Evolutionary conservation across 305 asterid genomes (phyloP).

Genomic region (Solanum hybrid): DNA sequence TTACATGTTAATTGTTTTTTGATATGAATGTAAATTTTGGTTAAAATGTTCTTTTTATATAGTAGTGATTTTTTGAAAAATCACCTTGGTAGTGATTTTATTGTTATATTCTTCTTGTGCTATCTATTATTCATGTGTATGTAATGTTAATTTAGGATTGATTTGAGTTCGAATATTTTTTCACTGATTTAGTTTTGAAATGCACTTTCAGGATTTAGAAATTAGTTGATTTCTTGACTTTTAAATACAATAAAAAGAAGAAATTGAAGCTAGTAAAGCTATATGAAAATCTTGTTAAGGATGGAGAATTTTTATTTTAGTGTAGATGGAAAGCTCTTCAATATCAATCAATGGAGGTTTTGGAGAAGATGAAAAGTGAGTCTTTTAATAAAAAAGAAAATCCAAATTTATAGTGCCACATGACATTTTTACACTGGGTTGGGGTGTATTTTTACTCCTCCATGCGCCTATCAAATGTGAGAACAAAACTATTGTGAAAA

Average conservation of each 20-base stretch:
- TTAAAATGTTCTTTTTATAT: background rate
- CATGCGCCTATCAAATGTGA: background rate
- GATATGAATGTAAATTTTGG: background rate
- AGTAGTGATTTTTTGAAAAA: too few relatives aligned
- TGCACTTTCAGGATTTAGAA: background rate
- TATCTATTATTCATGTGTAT: background rate
- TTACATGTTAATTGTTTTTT: background rate
- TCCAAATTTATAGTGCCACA: background rate
- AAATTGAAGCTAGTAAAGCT: background rate
- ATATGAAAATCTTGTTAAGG: background rate
- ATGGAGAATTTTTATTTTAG: background rate
- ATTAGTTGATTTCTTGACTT: background rate
- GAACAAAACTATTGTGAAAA: background rate
- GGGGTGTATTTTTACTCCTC: background rate
- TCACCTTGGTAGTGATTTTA: background rate
- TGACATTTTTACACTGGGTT: background rate
- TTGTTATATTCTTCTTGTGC: background rate
- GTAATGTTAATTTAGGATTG: background rate
- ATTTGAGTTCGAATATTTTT: background rate
- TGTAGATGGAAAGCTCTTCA: background rate
- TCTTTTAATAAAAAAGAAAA: background rate
- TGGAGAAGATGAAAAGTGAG: background rate
- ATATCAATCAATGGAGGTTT: background rate
- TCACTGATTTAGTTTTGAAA: background rate
- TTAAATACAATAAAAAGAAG: too few relatives aligned